phyloP scores from a whole-genome alignment of 2,329 filamentous ascomycete species.

The Elsinoe necatrix region DNA sequence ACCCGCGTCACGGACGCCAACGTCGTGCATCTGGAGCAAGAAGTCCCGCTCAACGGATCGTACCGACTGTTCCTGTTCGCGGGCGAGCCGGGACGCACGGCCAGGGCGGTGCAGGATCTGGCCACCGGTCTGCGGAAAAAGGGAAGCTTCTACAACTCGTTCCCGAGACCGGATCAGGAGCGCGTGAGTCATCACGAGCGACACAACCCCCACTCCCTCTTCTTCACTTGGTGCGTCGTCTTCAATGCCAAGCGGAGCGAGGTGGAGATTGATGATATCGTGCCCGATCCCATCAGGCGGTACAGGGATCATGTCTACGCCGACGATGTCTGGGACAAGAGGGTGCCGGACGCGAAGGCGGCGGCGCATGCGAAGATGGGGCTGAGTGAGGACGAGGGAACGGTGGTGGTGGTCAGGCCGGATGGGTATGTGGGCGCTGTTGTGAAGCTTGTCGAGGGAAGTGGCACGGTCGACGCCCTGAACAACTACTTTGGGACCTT shows the following conservation, averaged over 20 bases:
- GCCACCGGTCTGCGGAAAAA: constrained; percentile 55
- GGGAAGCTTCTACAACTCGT: constrained; percentile 63
- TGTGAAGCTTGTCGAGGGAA: constrained; percentile 63
- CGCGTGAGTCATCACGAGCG: constrained; percentile 66
- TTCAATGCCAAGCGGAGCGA: constrained; percentile 58
- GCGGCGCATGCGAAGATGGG: constrained; percentile 84
- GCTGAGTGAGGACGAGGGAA: constrained; percentile 61
- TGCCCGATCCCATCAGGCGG: constrained; percentile 61
- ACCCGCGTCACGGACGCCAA: constrained; percentile 84
- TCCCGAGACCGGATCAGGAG: constrained; percentile 53
- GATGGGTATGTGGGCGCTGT: constrained; percentile 82
- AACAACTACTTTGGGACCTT: constrained; percentile 76
- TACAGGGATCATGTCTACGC: constrained; percentile 81
- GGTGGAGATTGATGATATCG: constrained; percentile 64
- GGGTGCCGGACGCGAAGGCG: constrained; percentile 60
- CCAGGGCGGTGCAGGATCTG: constrained; percentile 61
- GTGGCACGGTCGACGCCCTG: constrained; percentile 71
- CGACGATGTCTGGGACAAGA: constrained; percentile 68
- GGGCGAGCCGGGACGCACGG: constrained; percentile 55
- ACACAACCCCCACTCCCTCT: constrained; percentile 74
- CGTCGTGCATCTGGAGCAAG: constrained; percentile 81
- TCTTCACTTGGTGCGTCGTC: constrained; percentile 72
- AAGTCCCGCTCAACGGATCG: constrained; percentile 78
- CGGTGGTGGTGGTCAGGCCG: constrained; percentile 73
- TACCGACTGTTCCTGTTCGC: constrained; percentile 82